phyloP scores from a whole-genome alignment of 441 rosid genomes.

The Macaranga tanarius region DNA sequence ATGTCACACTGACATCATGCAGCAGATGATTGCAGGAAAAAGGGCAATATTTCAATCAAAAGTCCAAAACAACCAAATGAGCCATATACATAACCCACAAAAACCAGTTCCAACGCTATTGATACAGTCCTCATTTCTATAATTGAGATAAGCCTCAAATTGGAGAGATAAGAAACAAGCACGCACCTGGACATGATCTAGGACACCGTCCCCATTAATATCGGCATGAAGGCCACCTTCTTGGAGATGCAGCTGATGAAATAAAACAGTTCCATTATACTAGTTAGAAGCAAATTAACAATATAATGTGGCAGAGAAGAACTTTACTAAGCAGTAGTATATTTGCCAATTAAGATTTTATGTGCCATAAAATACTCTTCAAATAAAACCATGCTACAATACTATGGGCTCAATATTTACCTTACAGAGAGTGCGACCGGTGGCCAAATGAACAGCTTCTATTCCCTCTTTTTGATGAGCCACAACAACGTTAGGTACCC shows the following conservation, averaged over 20 bases:
- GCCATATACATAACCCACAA: background rate
- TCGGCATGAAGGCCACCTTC: slow-evolving; percentile 99
- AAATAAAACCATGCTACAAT: background rate
- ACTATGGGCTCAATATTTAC: slow-evolving; percentile 37
- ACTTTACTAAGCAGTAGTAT: background rate
- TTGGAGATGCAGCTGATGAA: slow-evolving; percentile 81
- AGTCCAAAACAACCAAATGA: background rate
- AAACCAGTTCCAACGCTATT: background rate
- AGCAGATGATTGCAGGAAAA: background rate
- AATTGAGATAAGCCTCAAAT: slow-evolving; percentile 2
- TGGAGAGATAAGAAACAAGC: slow-evolving; percentile 12
- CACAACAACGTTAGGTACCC: slow-evolving; percentile 98
- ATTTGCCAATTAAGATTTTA: background rate
- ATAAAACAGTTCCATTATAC: slow-evolving; percentile 15
- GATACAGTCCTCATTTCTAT: background rate
- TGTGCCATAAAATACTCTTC: background rate
- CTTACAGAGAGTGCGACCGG: slow-evolving; percentile 96
- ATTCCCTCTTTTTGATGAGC: slow-evolving; percentile 98
- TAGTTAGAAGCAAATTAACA: slow-evolving; percentile 12
- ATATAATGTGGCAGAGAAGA: background rate
- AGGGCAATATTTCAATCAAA: background rate
- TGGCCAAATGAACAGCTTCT: slow-evolving; percentile 93
- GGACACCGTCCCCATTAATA: slow-evolving; percentile 98
- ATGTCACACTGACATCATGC: background rate
- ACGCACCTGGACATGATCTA: slow-evolving; percentile 96